Conservation (phyloP, 257 asterid genomes). For the Oldenlandia corymbosa region DNA sequence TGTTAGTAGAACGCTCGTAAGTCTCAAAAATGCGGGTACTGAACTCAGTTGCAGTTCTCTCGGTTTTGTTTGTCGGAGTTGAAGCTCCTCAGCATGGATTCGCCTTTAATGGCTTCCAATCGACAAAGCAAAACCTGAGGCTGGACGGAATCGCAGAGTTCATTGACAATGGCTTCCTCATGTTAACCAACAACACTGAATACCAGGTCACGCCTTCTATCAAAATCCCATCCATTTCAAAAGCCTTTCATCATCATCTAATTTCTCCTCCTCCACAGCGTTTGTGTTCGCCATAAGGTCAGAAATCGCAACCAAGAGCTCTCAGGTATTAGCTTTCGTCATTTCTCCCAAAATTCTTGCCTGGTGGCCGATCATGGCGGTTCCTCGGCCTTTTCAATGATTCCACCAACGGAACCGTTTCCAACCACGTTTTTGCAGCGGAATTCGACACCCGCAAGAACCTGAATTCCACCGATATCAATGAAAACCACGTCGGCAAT, state of each 20-base stretch:
- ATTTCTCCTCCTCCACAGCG: constrained; percentile 47
- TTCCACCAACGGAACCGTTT: constrained; percentile 31
- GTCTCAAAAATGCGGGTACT: too few relatives aligned
- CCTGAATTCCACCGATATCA: constrained; percentile 30
- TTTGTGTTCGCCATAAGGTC: constrained; percentile 59
- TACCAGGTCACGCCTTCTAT: constrained; percentile 49
- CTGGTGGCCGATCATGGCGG: constrained; percentile 22
- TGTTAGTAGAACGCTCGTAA: too few relatives aligned
- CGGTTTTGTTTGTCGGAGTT: too few relatives aligned
- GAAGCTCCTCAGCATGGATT: constrained; percentile 23
- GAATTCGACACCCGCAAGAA: constrained; percentile 51
- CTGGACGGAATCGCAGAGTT: constrained; percentile 56
- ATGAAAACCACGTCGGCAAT: constrained; percentile 60
- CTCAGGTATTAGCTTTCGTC: constrained; percentile 51
- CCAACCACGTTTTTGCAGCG: constrained; percentile 50
- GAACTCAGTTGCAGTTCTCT: too few relatives aligned
- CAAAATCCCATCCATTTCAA: constrained; percentile 44
- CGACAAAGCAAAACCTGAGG: constrained; percentile 31
- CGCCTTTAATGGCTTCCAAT: constrained; percentile 46
- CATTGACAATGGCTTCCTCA: constrained; percentile 36
- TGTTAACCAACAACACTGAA: constrained; percentile 37
- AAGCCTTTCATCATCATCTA: constrained; percentile 24
- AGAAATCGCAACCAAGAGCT: constrained; percentile 27
- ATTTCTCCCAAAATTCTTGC: constrained; percentile 43
- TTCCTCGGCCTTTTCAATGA: constrained; percentile 55